Conservation (phyloP, 768 basidiomycete species). For the Cystobasidium ongulense region DNA sequence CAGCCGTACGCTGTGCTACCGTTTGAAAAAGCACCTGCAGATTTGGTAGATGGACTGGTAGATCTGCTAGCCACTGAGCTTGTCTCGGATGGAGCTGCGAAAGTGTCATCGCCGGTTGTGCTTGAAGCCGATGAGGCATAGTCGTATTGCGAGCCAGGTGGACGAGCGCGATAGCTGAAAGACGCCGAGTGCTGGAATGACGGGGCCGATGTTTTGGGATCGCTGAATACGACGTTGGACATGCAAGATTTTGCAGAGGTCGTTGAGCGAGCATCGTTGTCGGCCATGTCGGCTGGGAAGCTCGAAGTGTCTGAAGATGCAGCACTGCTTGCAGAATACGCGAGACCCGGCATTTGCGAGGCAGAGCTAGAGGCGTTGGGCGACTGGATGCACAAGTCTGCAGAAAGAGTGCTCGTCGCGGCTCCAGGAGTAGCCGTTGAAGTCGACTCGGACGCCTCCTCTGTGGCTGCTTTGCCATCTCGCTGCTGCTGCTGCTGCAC, state of each 20-base stretch:
- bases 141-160: background rate
- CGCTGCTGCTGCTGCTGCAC: no score
- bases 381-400: background rate
- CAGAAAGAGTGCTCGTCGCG: background rate
- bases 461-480: background rate
- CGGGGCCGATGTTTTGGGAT: background rate
- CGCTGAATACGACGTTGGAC: background rate
- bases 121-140: slow-evolving; percentile 12
- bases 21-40: background rate
- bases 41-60: background rate
- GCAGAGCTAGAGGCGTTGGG: background rate
- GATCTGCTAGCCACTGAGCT: slow-evolving; percentile 1
- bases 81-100: background rate
- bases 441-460: background rate
- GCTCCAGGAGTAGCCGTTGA: background rate
- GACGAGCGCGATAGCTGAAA: background rate
- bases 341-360: background rate
- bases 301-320: slow-evolving; percentile 3
- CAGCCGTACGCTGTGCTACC: background rate
- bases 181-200: background rate
- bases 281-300: background rate
- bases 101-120: background rate
- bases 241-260: background rate
- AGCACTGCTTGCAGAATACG: background rate
- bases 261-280: background rate